These are phyloP conservation scores for Psophocarpus tetragonolobus DNA, from an alignment of 306 rosid species.

Conservation along the genomic window DNA sequence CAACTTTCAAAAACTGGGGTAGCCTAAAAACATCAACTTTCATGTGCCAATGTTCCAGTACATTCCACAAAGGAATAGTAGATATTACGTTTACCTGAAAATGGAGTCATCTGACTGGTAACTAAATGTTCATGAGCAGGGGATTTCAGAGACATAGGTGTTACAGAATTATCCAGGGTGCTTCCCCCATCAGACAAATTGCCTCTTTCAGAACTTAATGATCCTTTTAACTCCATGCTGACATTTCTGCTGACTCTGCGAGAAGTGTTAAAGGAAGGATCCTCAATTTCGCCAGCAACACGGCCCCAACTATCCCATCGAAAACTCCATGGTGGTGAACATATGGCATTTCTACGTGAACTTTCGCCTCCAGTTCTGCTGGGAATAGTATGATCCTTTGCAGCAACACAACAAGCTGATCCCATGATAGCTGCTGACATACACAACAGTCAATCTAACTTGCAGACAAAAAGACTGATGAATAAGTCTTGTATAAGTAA, in stretches of 20 bases:
- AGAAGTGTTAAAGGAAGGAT: constrained; percentile 45
- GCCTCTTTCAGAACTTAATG: constrained; percentile 63
- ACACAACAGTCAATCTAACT: constrained; percentile 23
- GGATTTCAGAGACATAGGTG: constrained; percentile 58
- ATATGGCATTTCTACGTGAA: constrained; percentile 39
- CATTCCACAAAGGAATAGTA: not conserved
- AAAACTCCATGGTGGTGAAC: constrained; percentile 62
- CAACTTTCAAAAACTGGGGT: constrained; percentile 16
- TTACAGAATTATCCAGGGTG: constrained; percentile 52
- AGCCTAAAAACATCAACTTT: not conserved
- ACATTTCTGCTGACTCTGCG: constrained; percentile 49
- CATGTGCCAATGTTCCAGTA: constrained; percentile 12
- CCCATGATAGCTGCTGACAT: constrained; percentile 46
- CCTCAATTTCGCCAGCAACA: constrained; percentile 56
- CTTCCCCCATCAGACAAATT: constrained; percentile 59
- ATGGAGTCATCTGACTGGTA: constrained; percentile 52
- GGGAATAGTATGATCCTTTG: constrained; percentile 45
- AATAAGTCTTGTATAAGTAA: not conserved
- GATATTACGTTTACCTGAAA: constrained; percentile 50
- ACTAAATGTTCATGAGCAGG: constrained; percentile 45
- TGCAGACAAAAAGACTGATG: not conserved
- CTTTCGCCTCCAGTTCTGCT: constrained; percentile 44
- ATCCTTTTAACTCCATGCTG: constrained; percentile 68
- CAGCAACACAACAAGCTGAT: constrained; percentile 60
- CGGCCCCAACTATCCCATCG: constrained; percentile 56